Percentiles rank a stretch among this genome's conserved stretches.
Evolutionary conservation across 2,329 filamentous ascomycete genomes (phyloP).

Genomic region (Beauveria scarabaeidicola): DNA sequence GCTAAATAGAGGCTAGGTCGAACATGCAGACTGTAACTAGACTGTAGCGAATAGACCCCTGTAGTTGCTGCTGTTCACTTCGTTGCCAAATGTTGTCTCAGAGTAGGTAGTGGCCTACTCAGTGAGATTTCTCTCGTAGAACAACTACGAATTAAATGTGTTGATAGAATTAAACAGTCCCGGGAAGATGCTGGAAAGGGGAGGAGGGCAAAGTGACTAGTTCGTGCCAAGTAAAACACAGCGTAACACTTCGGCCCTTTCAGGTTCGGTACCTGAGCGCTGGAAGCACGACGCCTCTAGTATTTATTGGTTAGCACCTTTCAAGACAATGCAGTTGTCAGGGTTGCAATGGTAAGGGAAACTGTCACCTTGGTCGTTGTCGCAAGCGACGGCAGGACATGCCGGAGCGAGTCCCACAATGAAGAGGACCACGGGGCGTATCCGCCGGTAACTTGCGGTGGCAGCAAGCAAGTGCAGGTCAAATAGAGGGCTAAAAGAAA

Average conservation of each 20-base stretch:
- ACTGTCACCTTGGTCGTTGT: not conserved
- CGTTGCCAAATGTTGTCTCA: constrained; percentile 7
- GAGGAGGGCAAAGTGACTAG: not conserved
- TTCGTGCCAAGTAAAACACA: not conserved
- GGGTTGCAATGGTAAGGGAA: not conserved
- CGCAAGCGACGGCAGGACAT: not conserved
- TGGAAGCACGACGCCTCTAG: not conserved
- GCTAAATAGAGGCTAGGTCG: not conserved
- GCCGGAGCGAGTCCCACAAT: not conserved
- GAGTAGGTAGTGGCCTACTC: not conserved
- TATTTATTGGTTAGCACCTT: not conserved
- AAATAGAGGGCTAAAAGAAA: not conserved
- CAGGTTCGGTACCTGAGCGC: not conserved
- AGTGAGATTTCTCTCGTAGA: not conserved
- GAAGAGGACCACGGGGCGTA: not conserved
- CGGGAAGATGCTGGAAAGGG: not conserved
- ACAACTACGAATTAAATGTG: not conserved
- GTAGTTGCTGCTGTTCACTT: not conserved
- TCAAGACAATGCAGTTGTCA: not conserved
- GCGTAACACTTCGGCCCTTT: not conserved
- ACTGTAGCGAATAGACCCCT: not conserved
- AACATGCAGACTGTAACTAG: not conserved
- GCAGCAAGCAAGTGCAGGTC: not conserved
- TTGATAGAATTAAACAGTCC: not conserved
- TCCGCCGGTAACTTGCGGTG: not conserved